Conservation (phyloP, 306 rosid species). For the Hippophae rhamnoides region DNA sequence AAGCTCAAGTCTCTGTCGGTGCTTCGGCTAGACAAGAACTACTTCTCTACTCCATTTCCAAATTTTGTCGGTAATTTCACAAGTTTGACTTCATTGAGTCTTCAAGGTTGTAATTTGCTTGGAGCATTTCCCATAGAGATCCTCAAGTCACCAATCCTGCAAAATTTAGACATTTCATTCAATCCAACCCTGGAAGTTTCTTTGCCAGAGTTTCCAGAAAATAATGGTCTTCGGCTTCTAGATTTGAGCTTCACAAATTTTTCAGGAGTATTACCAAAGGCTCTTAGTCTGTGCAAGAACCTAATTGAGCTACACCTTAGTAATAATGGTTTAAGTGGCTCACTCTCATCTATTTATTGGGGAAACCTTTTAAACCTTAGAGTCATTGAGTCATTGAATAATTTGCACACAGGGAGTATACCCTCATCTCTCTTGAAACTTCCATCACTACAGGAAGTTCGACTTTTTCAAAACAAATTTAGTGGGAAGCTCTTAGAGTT, state of each 20-base stretch:
- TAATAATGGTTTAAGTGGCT: too few species aligned
- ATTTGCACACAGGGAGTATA: too few species aligned
- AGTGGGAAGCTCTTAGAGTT: too few species aligned
- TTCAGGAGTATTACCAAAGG: slow-evolving; percentile 18
- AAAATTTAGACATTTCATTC: slow-evolving; percentile 19
- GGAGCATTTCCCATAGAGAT: slow-evolving; percentile 24
- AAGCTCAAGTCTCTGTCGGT: slow-evolving; percentile 18
- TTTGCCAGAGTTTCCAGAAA: slow-evolving; percentile 25
- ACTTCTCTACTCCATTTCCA: slow-evolving; percentile 20
- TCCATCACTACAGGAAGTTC: too few species aligned
- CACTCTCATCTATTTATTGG: too few species aligned
- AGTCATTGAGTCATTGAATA: too few species aligned
- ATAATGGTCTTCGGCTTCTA: slow-evolving; percentile 5
- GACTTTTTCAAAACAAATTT: too few species aligned
- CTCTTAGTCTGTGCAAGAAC: too few species aligned
- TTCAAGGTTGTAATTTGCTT: slow-evolving; percentile 5
- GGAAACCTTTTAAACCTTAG: too few species aligned
- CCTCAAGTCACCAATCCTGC: slow-evolving; percentile 20
- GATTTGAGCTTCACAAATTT: slow-evolving; percentile 15
- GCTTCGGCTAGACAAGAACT: slow-evolving; percentile 19
- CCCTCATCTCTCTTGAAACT: too few species aligned
- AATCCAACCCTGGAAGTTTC: slow-evolving; percentile 20
- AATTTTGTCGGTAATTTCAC: slow-evolving; percentile 15
- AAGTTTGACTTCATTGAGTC: slow-evolving; percentile 14
- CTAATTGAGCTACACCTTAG: too few species aligned